These are phyloP conservation scores for Diaporthe sp. DNA, from an alignment of 2,329 filamentous ascomycete genomes.

Conservation along the genomic window DNA sequence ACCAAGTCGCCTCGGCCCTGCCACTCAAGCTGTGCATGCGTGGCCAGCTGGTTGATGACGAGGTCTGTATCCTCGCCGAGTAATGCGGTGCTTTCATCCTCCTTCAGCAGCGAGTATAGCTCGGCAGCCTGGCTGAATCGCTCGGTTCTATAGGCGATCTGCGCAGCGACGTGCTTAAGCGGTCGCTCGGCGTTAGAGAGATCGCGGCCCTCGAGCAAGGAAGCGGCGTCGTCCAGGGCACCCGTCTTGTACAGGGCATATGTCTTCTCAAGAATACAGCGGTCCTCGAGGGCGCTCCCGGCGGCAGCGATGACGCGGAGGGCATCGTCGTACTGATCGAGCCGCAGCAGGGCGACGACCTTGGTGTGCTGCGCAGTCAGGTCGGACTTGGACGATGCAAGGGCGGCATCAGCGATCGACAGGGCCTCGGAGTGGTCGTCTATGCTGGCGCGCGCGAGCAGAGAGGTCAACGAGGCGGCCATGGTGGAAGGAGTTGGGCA, in stretches of 20 bases:
- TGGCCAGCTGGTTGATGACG: constrained; percentile 81
- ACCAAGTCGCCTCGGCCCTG: constrained; percentile 67
- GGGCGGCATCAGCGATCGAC: constrained; percentile 71
- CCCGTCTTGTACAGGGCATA: constrained; percentile 90
- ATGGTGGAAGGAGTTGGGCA: constrained; percentile 33
- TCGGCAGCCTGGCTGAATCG: constrained; percentile 76
- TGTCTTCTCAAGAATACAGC: constrained; percentile 77
- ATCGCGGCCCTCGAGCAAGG: constrained; percentile 50
- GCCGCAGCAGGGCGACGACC: constrained; percentile 81
- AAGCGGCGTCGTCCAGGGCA: constrained; percentile 74
- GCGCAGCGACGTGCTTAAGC: constrained; percentile 71
- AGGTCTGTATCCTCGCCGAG: constrained; percentile 80
- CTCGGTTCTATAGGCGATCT: constrained; percentile 81
- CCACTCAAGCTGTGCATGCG: constrained; percentile 82
- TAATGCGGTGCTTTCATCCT: constrained; percentile 56
- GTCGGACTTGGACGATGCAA: constrained; percentile 69
- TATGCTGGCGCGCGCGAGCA: constrained; percentile 69
- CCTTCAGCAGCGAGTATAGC: constrained; percentile 73
- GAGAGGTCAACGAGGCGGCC: constrained; percentile 62
- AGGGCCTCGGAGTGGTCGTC: constrained; percentile 83
- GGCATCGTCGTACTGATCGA: constrained; percentile 86
- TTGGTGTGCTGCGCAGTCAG: constrained; percentile 76
- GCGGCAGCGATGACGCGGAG: constrained; percentile 76
- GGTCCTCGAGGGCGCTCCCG: constrained; percentile 71
- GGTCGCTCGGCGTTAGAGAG: constrained; percentile 44